Percentiles rank a stretch among this genome's conserved stretches.
phyloP scores from a whole-genome alignment of 2,329 filamentous ascomycete genomes.

The Trichophyton mentagrophytes region DNA sequence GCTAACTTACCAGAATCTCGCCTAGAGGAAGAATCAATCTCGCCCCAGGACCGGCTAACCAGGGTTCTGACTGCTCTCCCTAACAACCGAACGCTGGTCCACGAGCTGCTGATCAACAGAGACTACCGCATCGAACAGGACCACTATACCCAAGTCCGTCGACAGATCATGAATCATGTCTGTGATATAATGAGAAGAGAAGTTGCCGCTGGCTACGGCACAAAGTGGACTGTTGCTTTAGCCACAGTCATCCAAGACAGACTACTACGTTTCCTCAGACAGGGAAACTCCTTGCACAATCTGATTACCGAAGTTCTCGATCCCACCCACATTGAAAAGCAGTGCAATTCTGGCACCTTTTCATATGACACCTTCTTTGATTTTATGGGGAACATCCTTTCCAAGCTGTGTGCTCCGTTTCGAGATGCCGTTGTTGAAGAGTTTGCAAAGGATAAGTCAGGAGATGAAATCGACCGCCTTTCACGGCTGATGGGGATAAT shows the following conservation, averaged over 20 bases:
- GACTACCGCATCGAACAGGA: constrained; percentile 47
- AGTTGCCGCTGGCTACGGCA: constrained; percentile 43
- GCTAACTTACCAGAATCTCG: constrained; percentile 19
- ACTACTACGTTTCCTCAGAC: constrained; percentile 45
- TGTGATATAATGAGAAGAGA: constrained; percentile 47
- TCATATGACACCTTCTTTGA: constrained; percentile 52
- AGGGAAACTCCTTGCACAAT: constrained; percentile 48
- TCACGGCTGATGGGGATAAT: constrained; percentile 51
- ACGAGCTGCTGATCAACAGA: constrained; percentile 52
- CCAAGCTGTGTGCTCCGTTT: constrained; percentile 53
- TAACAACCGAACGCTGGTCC: constrained; percentile 48
- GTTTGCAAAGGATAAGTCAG: constrained; percentile 39
- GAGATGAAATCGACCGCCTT: constrained; percentile 50
- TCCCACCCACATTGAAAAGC: constrained; percentile 43
- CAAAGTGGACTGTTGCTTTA: constrained; percentile 51
- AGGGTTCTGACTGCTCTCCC: constrained; percentile 49
- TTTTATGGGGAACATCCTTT: constrained; percentile 50
- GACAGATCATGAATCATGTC: constrained; percentile 45
- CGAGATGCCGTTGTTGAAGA: constrained; percentile 47
- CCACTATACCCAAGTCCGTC: constrained; percentile 39
- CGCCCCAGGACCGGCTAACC: constrained; percentile 32
- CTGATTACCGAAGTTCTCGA: constrained; percentile 50
- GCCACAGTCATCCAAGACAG: constrained; percentile 53
- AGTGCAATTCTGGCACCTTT: constrained; percentile 48
- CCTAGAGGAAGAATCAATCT: constrained; percentile 20